phyloP scores from a whole-genome alignment of 2,329 filamentous ascomycete species.

The Aspergillus sp. region DNA sequence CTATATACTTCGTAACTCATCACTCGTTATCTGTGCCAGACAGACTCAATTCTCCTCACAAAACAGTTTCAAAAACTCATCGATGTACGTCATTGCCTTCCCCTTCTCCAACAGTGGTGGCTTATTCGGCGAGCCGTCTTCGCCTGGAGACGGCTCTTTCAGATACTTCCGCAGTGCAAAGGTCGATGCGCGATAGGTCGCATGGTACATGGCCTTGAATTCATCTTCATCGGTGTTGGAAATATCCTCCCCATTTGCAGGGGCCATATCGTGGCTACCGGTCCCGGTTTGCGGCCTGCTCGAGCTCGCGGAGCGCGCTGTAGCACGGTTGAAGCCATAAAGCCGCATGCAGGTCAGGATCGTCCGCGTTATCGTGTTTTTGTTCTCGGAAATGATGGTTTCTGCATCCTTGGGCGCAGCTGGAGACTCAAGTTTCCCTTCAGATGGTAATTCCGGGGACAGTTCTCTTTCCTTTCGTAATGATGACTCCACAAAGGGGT shows the following conservation, averaged over 20 bases:
- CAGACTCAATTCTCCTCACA: constrained; percentile 39
- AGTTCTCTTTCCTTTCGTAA: constrained; percentile 14
- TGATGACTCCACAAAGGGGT: constrained; percentile 27
- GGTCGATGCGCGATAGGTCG: constrained; percentile 45
- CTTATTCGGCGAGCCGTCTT: constrained; percentile 7
- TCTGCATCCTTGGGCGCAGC: constrained; percentile 30
- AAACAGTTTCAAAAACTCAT: constrained; percentile 45
- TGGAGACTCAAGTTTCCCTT: constrained; percentile 19
- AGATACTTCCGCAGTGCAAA: constrained; percentile 47
- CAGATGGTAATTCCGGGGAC: constrained; percentile 19
- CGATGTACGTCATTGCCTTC: constrained; percentile 45
- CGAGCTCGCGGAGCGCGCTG: constrained; percentile 23
- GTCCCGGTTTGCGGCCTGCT: constrained; percentile 17
- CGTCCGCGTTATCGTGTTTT: constrained; percentile 44
- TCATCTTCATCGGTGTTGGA: constrained; percentile 39
- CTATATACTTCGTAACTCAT: constrained; percentile 28
- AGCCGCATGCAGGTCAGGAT: constrained; percentile 48
- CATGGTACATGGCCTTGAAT: constrained; percentile 48
- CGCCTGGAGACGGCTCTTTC: constrained; percentile 23
- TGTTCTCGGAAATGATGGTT: constrained; percentile 40
- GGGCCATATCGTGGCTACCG: constrained; percentile 4
- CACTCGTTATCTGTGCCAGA: constrained; percentile 23
- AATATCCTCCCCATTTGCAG: constrained; percentile 20
- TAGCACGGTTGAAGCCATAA: constrained; percentile 44
- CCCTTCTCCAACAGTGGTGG: constrained; percentile 37